Percentiles rank a stretch among this genome's conserved stretches.
Evolutionary conservation across 2,329 filamentous ascomycete genomes (phyloP).

Genomic region (Chaetomium sp.): DNA sequence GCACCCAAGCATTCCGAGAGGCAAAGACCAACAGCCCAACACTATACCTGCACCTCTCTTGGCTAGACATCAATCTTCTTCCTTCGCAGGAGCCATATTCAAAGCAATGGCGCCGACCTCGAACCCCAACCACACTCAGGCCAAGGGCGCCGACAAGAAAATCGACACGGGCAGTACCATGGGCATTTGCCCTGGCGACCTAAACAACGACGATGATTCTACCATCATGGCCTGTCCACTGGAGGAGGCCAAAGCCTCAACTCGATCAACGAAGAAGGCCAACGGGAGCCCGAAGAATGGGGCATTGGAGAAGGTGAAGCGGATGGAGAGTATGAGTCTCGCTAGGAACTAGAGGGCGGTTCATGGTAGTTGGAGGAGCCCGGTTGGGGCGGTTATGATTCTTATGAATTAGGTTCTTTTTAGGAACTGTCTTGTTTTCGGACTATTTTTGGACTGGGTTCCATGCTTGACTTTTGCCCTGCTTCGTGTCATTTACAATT

Average conservation of each 20-base stretch:
- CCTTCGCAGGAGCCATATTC: background rate
- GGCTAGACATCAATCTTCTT: background rate
- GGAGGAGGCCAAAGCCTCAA: background rate
- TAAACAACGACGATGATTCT: background rate
- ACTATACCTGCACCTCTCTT: background rate
- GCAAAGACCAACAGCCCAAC: background rate
- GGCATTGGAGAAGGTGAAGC: background rate
- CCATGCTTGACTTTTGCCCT: background rate
- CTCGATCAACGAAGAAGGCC: background rate
- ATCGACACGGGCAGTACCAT: background rate
- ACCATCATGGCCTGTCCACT: background rate
- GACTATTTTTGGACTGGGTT: background rate
- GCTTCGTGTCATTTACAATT: background rate
- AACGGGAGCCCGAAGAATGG: background rate
- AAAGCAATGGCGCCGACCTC: background rate
- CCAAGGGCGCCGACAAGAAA: background rate
- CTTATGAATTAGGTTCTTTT: too few species aligned
- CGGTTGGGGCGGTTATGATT: too few species aligned
- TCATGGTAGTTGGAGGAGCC: background rate
- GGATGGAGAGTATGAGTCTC: background rate
- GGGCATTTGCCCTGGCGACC: background rate
- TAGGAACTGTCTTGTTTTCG: background rate
- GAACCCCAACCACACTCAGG: too few species aligned
- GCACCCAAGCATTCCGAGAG: background rate
- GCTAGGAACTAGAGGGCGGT: background rate